phyloP scores from a whole-genome alignment of 768 basidiomycete genomes.

The Nevesoporus exiguus region DNA sequence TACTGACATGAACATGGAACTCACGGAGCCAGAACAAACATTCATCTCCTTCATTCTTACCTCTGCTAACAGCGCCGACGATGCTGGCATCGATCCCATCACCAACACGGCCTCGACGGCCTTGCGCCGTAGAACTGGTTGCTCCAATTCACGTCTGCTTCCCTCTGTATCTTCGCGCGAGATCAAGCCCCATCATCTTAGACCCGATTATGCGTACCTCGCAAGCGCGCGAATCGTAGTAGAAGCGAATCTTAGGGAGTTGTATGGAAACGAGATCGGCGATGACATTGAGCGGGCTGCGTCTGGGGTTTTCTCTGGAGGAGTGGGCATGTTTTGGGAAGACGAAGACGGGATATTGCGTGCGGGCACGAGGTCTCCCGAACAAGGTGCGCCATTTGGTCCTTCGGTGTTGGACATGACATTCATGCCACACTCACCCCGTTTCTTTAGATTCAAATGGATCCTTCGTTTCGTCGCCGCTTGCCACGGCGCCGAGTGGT shows the following conservation, averaged over 20 bases:
- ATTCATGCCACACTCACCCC: background rate
- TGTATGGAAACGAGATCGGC: constrained; percentile 16
- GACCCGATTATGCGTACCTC: constrained; percentile 52
- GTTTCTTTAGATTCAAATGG: background rate
- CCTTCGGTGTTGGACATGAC: background rate
- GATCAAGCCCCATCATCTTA: constrained; percentile 29
- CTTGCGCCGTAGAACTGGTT: constrained; percentile 18
- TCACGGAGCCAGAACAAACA: constrained; percentile 3
- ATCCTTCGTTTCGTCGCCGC: background rate
- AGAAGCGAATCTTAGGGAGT: constrained; percentile 48
- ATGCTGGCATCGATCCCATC: background rate
- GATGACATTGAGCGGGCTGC: background rate
- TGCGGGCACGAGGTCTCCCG: background rate
- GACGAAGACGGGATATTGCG: constrained; percentile 22
- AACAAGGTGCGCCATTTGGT: constrained; percentile 2
- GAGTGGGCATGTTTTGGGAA: constrained; percentile 26
- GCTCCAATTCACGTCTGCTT: constrained; percentile 15
- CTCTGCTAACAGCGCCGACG: background rate
- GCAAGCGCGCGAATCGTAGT: constrained; percentile 48
- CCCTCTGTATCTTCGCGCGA: constrained; percentile 13
- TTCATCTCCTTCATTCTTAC: constrained; percentile 11
- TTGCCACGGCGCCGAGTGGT: background rate
- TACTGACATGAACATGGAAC: constrained; percentile 8
- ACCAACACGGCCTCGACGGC: background rate
- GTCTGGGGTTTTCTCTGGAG: constrained; percentile 1